Evolutionary conservation across 2,329 filamentous ascomycete species (phyloP).

Genomic region (Anthostomella pinea): DNA sequence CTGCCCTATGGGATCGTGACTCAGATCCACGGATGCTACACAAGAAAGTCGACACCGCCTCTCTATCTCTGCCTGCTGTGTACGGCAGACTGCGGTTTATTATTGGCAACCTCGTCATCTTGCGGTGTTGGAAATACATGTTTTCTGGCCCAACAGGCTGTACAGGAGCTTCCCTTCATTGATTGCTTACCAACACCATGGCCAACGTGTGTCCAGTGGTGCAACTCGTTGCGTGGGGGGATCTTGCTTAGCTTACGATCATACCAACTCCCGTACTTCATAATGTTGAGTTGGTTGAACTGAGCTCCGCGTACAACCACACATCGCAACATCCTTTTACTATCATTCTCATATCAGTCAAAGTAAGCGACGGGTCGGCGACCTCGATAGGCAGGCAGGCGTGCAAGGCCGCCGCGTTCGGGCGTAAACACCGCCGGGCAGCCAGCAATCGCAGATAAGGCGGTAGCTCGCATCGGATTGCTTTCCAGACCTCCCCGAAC

Average conservation of each 20-base stretch:
- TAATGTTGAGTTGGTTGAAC: too few relatives aligned
- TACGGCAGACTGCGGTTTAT: too few relatives aligned
- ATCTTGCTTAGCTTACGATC: too few relatives aligned
- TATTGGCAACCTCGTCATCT: background rate
- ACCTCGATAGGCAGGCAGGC: slow-evolving; percentile 1
- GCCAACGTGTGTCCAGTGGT: too few relatives aligned
- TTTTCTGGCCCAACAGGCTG: too few relatives aligned
- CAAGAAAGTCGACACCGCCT: slow-evolving; percentile 1
- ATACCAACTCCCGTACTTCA: too few relatives aligned
- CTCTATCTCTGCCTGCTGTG: background rate
- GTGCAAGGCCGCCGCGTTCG: too few relatives aligned
- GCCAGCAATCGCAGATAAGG: background rate
- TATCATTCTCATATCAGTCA: background rate
- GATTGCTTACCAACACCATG: too few relatives aligned
- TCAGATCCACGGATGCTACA: slow-evolving; percentile 3
- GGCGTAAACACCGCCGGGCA: too few relatives aligned
- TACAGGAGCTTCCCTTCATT: too few relatives aligned
- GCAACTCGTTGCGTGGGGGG: too few relatives aligned
- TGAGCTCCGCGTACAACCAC: background rate
- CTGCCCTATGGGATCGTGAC: slow-evolving; percentile 1
- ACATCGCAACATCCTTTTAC: background rate
- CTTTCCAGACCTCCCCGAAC: background rate
- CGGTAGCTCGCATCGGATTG: background rate
- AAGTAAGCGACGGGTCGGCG: background rate
- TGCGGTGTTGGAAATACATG: background rate